A percentile compares a stretch with the other conserved stretches of the same genome.
These are phyloP conservation scores for Fusarium verticillioides DNA, from an alignment of 2,329 filamentous ascomycete species.

Conservation along the genomic window DNA sequence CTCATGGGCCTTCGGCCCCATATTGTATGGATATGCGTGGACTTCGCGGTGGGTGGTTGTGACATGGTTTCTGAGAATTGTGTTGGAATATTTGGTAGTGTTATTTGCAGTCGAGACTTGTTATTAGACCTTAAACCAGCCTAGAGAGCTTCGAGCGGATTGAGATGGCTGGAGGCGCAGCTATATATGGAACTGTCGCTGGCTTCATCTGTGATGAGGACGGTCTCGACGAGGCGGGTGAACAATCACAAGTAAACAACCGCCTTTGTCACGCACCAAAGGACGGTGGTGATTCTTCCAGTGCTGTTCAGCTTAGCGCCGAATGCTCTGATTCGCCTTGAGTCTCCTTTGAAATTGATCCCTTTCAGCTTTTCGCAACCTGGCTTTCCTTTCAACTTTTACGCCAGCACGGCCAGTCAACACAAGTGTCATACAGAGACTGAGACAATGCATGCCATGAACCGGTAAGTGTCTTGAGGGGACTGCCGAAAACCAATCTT, in stretches of 20 bases:
- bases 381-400: neutral
- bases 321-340: accelerated
- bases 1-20: neutral
- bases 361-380: too few species aligned
- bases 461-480: accelerated
- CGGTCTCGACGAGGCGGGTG: accelerated
- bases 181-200: neutral
- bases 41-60: accelerated
- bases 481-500: neutral
- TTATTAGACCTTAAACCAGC: accelerated
- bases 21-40: neutral
- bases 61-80: neutral
- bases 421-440: accelerated
- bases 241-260: accelerated
- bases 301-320: accelerated
- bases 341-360: neutral
- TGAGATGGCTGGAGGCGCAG: accelerated
- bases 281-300: neutral
- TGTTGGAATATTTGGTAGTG: too few species aligned
- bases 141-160: accelerated
- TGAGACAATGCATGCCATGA: accelerated
- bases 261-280: accelerated
- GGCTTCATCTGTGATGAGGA: neutral
- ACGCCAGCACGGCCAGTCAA: accelerated
- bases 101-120: neutral